phyloP scores from a whole-genome alignment of 768 basidiomycete species.

The Leccinum uliginosum region DNA sequence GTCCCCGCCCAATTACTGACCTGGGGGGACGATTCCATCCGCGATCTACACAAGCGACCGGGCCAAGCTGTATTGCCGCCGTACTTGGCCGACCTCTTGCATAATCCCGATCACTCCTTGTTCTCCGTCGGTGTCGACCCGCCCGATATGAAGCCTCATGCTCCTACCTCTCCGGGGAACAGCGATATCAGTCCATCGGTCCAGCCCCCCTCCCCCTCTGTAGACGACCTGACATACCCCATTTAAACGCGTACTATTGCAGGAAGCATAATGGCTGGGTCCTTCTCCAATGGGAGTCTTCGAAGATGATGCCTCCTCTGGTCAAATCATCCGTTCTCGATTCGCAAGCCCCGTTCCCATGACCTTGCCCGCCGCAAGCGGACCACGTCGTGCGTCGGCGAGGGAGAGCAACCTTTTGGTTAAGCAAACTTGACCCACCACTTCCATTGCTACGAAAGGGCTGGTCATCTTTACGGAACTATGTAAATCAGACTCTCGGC shows the following conservation, averaged over 20 bases:
- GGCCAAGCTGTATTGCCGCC: conserved; percentile 71
- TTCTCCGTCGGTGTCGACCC: conserved; percentile 51
- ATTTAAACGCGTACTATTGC: conserved; percentile 81
- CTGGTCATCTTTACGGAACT: conserved; percentile 24
- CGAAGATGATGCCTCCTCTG: conserved; percentile 57
- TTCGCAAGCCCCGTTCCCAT: conserved; percentile 46
- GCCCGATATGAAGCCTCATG: conserved; percentile 28
- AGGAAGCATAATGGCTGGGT: conserved; percentile 82
- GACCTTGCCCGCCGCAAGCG: conserved; percentile 47
- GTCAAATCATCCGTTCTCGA: conserved; percentile 47
- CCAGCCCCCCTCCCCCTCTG: conserved; percentile 48
- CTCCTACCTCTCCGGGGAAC: conserved; percentile 21
- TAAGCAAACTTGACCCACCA: conserved; percentile 68
- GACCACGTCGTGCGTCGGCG: conserved; percentile 50
- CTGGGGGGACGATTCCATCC: conserved; percentile 64
- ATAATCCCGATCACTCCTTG: conserved; percentile 68
- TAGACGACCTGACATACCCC: conserved; percentile 67
- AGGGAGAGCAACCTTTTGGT: conserved; percentile 43
- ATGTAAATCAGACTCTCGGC: no score
- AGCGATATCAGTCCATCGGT: conserved; percentile 11
- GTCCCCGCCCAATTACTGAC: conserved; percentile 14
- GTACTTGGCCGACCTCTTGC: conserved; percentile 59
- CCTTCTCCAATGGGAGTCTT: conserved; percentile 64
- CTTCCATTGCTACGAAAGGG: conserved; percentile 70
- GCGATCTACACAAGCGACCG: conserved; percentile 48